These are phyloP conservation scores for Calcarisporium arbuscula DNA, from an alignment of 2,329 filamentous ascomycete species.

Conservation along the genomic window DNA sequence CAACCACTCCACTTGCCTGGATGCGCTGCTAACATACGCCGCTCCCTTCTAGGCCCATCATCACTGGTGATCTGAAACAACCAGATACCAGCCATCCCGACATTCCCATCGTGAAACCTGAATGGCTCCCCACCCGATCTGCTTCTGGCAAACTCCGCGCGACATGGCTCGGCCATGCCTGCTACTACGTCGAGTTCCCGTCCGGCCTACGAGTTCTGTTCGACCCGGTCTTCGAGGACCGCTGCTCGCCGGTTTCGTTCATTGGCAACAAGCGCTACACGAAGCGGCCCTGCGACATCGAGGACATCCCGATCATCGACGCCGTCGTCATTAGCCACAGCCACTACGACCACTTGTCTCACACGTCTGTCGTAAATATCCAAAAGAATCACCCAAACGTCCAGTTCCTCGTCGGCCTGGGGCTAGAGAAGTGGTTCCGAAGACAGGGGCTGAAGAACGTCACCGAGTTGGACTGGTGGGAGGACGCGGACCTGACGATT, in stretches of 20 bases:
- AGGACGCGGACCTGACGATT: slow-evolving; percentile 68
- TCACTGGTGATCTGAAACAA: slow-evolving; percentile 30
- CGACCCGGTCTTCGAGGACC: slow-evolving; percentile 86
- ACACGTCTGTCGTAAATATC: slow-evolving; percentile 67
- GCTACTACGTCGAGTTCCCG: slow-evolving; percentile 88
- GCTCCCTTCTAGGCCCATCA: slow-evolving; percentile 22
- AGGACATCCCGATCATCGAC: slow-evolving; percentile 71
- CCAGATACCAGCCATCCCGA: slow-evolving; percentile 61
- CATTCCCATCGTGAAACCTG: slow-evolving; percentile 59
- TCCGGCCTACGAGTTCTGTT: slow-evolving; percentile 82
- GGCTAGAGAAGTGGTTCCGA: slow-evolving; percentile 77
- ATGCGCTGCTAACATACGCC: neutral
- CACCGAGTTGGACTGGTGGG: slow-evolving; percentile 95
- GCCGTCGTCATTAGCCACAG: slow-evolving; percentile 79
- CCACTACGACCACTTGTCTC: slow-evolving; percentile 88
- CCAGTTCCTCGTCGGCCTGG: slow-evolving; percentile 83
- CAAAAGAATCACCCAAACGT: slow-evolving; percentile 65
- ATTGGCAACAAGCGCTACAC: slow-evolving; percentile 74
- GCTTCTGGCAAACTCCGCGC: slow-evolving; percentile 60
- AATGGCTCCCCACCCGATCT: slow-evolving; percentile 57
- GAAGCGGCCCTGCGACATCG: slow-evolving; percentile 65
- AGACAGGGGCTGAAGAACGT: slow-evolving; percentile 64
- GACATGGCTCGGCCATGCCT: slow-evolving; percentile 94
- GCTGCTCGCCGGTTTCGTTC: slow-evolving; percentile 71
- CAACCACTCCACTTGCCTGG: neutral